These are phyloP conservation scores for Umbelopsis sp. DNA, from an alignment of 192 early-diverging fungal genomes.

Conservation along the genomic window DNA sequence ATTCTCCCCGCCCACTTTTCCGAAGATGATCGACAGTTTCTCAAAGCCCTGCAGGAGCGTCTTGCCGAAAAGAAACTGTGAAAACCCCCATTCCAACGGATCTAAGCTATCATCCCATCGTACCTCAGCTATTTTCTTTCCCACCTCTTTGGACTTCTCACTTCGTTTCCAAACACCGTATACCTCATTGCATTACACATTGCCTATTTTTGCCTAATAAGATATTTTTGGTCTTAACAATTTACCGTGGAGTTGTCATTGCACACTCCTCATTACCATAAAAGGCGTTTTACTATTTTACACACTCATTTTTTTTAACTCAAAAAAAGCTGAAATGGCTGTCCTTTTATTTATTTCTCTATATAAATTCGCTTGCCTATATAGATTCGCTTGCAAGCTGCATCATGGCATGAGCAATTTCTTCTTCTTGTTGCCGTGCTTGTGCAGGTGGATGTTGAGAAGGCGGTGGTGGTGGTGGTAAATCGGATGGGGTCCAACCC, in stretches of 20 bases:
- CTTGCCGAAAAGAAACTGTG: background rate
- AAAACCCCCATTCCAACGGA: background rate
- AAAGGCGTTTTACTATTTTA: constrained; percentile 3
- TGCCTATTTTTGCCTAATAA: background rate
- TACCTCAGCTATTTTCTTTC: no score
- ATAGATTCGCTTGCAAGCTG: constrained; percentile 19
- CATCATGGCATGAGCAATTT: constrained; percentile 30
- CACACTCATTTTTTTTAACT: background rate
- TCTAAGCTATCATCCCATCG: no score
- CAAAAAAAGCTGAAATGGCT: no score
- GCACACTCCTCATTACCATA: constrained; percentile 6
- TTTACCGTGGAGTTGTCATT: background rate
- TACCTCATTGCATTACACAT: no score
- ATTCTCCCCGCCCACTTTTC: constrained; percentile 7
- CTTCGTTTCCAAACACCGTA: no score
- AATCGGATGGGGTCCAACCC: background rate
- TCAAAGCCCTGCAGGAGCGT: background rate
- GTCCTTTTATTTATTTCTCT: background rate
- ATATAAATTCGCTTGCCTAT: constrained; percentile 16
- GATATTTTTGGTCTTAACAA: no score
- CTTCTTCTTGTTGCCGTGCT: constrained; percentile 11
- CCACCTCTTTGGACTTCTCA: no score
- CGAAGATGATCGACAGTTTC: background rate
- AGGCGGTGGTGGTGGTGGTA: background rate
- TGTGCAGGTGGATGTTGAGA: background rate